Base-by-base conservation (phyloP, 805 yeast species). In the Ogataea zsoltii region DNA sequence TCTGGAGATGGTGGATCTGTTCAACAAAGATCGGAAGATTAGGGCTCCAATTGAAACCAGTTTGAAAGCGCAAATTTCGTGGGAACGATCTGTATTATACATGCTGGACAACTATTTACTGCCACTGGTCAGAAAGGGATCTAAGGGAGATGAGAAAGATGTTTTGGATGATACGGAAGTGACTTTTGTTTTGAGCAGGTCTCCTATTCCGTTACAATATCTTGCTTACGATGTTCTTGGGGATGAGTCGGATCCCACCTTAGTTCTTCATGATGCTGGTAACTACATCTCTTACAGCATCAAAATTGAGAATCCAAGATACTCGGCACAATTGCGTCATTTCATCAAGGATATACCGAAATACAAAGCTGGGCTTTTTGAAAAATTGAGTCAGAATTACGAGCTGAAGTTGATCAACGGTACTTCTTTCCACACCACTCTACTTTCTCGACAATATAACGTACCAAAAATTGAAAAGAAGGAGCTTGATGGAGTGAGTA, bases 61-160 rank as follows among this genome's bases (percentile, higher is more conserved):
- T 33, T 45, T 57, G 17, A 51, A 51, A 35, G 38, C 46, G 4
- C 45, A 51, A 25, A 60, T 71, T 32, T 70, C 75, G 2, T 67
- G 75, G 53, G 76, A 73, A 53, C 65, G 69, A 45, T 66, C 75
- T 21, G 58, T 69, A 17, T 59, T 77, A 29, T 70, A 69, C 41
- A 69, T 73, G 19, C 68, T 75, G 53, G 69, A 65, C 49, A 62
- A 62, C 36, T 63, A 60, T 43, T 36, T 65, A 19, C 50, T 62
- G 9, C 58, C 61, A 4, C 41, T 63, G 30, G 35, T 52, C 2
- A 57, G 52, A 30, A 47, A 53, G 13, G 40, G 40, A 21, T 9
- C 5, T 6, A n/a, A 16, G 18, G 12, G 33, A 11, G 33, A 31
- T 14, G 12, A 28, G 23, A 3, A 18, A 2, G 23, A 3, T 18